Percentiles rank a stretch among this genome's conserved stretches.
Evolutionary conservation across 306 rosid genomes (phyloP).

Genomic region (Cucurbita pepo): DNA sequence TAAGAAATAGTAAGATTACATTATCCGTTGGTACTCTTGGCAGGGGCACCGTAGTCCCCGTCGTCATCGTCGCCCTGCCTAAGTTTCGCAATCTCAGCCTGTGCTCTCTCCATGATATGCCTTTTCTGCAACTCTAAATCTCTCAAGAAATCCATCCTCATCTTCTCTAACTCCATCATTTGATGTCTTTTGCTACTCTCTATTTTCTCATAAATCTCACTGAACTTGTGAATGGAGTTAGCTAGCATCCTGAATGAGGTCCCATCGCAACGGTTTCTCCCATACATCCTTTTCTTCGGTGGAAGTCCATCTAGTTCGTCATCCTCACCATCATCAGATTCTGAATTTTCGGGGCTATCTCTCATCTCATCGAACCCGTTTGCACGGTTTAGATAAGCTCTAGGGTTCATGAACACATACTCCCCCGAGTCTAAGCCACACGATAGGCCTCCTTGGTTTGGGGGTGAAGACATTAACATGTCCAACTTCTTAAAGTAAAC

Average conservation of each 20-base stretch:
- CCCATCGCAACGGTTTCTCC: conserved; percentile 25
- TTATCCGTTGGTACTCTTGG: conserved; percentile 1
- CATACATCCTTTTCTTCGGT: conserved; percentile 40
- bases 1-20: not conserved
- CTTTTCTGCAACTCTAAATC: conserved; percentile 66
- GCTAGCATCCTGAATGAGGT: conserved; percentile 65
- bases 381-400: conserved; percentile 43
- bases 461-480: conserved; percentile 43
- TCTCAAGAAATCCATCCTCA: conserved; percentile 68
- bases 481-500: conserved; percentile 69
- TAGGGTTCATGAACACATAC: conserved; percentile 48
- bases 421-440: conserved; percentile 66
- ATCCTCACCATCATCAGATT: conserved; percentile 28
- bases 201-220: conserved; percentile 63
- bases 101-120: conserved; percentile 58
- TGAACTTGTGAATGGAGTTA: conserved; percentile 51
- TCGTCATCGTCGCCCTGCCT: conserved; percentile 35
- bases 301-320: conserved; percentile 45
- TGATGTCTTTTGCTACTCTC: conserved; percentile 59
- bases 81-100: conserved; percentile 49
- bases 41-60: conserved; percentile 28
- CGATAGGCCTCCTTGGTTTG: conserved; percentile 45
- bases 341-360: conserved; percentile 66
- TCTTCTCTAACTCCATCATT: conserved; percentile 68
- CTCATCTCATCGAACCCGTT: conserved; percentile 61